A percentile compares a stretch with the other conserved stretches of the same genome.
Evolutionary conservation across 2,329 filamentous ascomycete genomes (phyloP).

Genomic region (Alternaria sp.): DNA sequence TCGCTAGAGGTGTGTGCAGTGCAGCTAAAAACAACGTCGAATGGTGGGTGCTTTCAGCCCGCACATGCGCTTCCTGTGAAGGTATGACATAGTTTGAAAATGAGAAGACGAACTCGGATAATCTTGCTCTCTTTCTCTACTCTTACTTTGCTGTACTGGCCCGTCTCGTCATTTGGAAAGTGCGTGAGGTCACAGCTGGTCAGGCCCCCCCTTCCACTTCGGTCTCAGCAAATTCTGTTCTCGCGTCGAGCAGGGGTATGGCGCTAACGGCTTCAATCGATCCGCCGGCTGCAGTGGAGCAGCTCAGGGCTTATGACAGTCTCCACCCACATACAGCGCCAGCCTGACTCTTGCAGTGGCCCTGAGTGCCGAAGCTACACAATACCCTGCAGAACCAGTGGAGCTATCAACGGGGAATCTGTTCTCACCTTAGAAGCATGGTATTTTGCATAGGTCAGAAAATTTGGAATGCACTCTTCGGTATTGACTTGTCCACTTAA

Average conservation of each 20-base stretch:
- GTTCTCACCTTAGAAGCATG: not conserved
- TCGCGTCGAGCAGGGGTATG: not conserved
- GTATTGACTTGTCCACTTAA: not conserved
- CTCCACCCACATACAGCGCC: not conserved
- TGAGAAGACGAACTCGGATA: not conserved
- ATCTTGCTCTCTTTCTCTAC: not conserved
- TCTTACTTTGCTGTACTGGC: not conserved
- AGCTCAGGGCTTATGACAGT: not conserved
- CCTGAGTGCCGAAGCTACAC: conserved; percentile 1
- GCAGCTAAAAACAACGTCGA: conserved; percentile 27
- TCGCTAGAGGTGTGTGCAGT: conserved; percentile 19
- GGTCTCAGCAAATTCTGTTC: not conserved
- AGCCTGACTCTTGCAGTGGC: not conserved
- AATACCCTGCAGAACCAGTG: conserved; percentile 5
- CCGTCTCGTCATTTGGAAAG: not conserved
- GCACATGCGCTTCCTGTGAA: not conserved
- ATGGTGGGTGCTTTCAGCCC: not conserved
- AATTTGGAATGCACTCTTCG: not conserved
- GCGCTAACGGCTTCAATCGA: not conserved
- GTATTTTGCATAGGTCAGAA: not conserved
- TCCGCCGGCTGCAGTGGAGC: not conserved
- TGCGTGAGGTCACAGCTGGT: not conserved
- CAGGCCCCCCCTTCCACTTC: conserved; percentile 3
- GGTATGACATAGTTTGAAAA: not conserved
- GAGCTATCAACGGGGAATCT: not conserved